Base-by-base conservation (phyloP, 2,329 filamentous ascomycete genomes). In the Cadophora luteo-olivacea region DNA sequence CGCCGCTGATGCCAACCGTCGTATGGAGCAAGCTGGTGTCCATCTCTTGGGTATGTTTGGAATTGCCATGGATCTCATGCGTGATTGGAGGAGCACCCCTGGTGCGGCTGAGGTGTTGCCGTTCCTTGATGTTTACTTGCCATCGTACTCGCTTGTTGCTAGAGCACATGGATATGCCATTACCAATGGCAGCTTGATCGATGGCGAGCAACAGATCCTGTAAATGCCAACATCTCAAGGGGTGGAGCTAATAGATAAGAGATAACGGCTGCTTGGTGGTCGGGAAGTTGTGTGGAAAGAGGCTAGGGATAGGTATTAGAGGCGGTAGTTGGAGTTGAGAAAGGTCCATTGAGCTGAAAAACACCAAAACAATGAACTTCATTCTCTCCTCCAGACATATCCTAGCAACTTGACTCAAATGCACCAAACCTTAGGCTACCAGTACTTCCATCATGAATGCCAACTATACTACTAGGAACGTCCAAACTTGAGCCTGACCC, bases 1-100 rank as follows among this genome's bases (percentile, higher is more conserved):
- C 68, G 84, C 88, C 7, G 87, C 89, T 68, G 84, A 88, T 61
- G 85, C 89, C 49, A 92, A 92, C 78, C 82, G 86, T 38, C 85
- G 89, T 58, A 92, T 92, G 89, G 82, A 86, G 66, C 76, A 81
- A 29, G 89, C 90, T 0, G 91, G 91, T 45, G 90, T 92, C 3
- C 87, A 91, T 64, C 64, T 77, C 24, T 72, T 76, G 69, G 75
- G 74, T 32, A 68, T 76, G 67, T 77, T 77, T 60, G 75, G 69
- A n/a, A 73, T 77, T 49, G 67, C 71, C 2, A 75, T 77, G 73
- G 73, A 75, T 70, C 64, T 77, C 55, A 76, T 77, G 75, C 64
- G 75, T 22, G 74, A 77, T 68, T 77, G 75, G 64, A 41, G 67
- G 6, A 66, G 54, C n/a, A 66, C 64, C 24, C 67, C 67, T 25